Base-by-base conservation (phyloP, 2,329 filamentous ascomycete genomes). In the Diaporthe aspalathi region DNA sequence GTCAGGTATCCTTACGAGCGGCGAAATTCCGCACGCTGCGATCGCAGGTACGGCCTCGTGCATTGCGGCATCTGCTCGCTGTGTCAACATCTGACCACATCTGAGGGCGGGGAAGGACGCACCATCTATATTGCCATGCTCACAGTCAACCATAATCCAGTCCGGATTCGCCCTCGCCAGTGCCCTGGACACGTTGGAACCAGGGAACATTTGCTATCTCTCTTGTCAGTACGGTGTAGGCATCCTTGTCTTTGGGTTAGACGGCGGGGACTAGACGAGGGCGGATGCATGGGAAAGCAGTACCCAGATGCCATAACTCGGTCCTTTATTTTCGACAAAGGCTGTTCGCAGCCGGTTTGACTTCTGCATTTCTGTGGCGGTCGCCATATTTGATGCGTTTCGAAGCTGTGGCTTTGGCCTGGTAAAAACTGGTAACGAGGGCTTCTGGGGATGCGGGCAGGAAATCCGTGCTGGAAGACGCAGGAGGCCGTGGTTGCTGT, bases 151-250 rank as follows among this genome's bases (percentile, higher is more conserved):
- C 78, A 92, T 83, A 12, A 93, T 87, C 85, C 91, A 92, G 77
- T 93, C 91, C 1, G 91, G 84, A 1, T 90, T 91, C 1, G 86
- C 86, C 68, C 89, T 83, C 1, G 91, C 90, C 60, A 93, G 81
- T 22, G 85, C 79, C 67, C 89, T 84, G 6, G 89, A 89, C 16
- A 91, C 81, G 73, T 91, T 90, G 54, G 85, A 83, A 0, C 89
- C 88, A 0, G 89, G 89, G 68, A 91, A 80, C 83, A 90, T 90
- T 80, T 91, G 89, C 66, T 65, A 7, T 38, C 1, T 20, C 4
- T 20, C n/a, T 50, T 38, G 45, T 65, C 29, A 65, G 60, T 38
- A 24, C 14, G 20, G 29, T 50, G 8, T 35, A 24, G 43, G n/a
- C 45, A 65, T 50, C 20, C 24, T 17, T 0, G 20, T 11, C 6